Conservation (phyloP, 1,139 yeast species). For the Scheffersomyces stambukii region DNA sequence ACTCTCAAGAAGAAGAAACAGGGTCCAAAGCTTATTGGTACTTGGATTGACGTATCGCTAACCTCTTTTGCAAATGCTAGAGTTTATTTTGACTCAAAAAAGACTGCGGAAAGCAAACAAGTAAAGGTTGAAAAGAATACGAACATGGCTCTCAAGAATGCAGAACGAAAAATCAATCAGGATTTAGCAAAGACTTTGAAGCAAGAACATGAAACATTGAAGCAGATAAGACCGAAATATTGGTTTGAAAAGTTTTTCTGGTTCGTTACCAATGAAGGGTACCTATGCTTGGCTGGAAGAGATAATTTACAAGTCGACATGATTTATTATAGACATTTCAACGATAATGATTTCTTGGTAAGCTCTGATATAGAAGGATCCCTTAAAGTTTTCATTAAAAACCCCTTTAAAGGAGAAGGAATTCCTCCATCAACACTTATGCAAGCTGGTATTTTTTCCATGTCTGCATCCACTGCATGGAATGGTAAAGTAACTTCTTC, state of each 20-base stretch:
- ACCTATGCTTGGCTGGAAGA: conserved; percentile 80
- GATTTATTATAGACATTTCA: conserved; percentile 73
- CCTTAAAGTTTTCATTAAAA: conserved; percentile 72
- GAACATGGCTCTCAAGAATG: conserved; percentile 73
- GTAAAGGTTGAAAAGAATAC: conserved; percentile 79
- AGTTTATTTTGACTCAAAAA: conserved; percentile 75
- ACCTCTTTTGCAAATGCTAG: conserved; percentile 92
- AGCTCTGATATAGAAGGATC: conserved; percentile 75
- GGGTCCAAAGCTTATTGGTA: conserved; percentile 23
- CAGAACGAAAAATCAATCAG: conserved; percentile 71
- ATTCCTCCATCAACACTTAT: conserved; percentile 81
- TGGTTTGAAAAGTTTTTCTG: conserved; percentile 95
- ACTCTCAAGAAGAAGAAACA: conserved; percentile 1
- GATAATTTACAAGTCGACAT: conserved; percentile 83
- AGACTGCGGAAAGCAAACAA: conserved; percentile 73
- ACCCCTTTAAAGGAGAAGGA: conserved; percentile 56
- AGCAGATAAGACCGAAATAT: conserved; percentile 63
- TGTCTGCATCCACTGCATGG: conserved; percentile 90
- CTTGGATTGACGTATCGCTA: conserved; percentile 61
- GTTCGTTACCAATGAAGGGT: conserved; percentile 89
- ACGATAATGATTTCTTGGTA: conserved; percentile 68
- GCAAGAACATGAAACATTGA: conserved; percentile 59
- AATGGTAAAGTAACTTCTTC: conserved; percentile 74
- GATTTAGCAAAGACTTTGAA: conserved; percentile 69
- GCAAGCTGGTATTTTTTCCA: conserved; percentile 85